Conservation (phyloP, 2,329 filamentous ascomycete species). For the Ampelomyces quisqualis region DNA sequence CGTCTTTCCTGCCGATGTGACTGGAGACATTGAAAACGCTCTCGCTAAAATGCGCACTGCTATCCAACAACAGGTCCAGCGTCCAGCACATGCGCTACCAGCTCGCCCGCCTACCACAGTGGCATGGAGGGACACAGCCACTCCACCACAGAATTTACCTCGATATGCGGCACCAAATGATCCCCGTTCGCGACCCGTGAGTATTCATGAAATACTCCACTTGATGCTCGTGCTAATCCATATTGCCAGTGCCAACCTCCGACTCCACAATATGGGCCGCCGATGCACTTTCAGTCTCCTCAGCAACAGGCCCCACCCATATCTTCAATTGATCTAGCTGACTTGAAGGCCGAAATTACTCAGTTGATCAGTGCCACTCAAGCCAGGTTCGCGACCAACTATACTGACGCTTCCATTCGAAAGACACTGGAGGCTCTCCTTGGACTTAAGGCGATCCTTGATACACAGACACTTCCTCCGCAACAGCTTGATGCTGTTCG, state of each 20-base stretch:
- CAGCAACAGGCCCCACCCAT: conserved; percentile 31
- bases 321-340: conserved; percentile 51
- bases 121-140: conserved; percentile 71
- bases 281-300: conserved; percentile 37
- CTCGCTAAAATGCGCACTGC: conserved; percentile 76
- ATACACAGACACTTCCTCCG: conserved; percentile 73
- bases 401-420: conserved; percentile 73
- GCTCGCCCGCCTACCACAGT: conserved; percentile 50
- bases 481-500: conserved; percentile 83
- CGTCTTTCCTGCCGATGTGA: conserved; percentile 85
- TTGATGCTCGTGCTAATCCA: conserved; percentile 3
- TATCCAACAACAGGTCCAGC: conserved; percentile 58
- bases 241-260: conserved; percentile 19
- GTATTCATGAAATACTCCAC: not conserved
- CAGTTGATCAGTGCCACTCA: conserved; percentile 72
- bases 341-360: conserved; percentile 80
- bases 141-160: conserved; percentile 59
- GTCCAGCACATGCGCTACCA: conserved; percentile 45
- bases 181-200: conserved; percentile 42
- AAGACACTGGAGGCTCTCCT: conserved; percentile 80
- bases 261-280: conserved; percentile 31
- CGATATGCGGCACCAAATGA: conserved; percentile 38
- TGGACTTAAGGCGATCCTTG: conserved; percentile 78
- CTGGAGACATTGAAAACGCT: conserved; percentile 89
- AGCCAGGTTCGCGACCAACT: conserved; percentile 72